Evolutionary conservation across 768 basidiomycete genomes (phyloP).

Genomic region (Suillus decipiens): DNA sequence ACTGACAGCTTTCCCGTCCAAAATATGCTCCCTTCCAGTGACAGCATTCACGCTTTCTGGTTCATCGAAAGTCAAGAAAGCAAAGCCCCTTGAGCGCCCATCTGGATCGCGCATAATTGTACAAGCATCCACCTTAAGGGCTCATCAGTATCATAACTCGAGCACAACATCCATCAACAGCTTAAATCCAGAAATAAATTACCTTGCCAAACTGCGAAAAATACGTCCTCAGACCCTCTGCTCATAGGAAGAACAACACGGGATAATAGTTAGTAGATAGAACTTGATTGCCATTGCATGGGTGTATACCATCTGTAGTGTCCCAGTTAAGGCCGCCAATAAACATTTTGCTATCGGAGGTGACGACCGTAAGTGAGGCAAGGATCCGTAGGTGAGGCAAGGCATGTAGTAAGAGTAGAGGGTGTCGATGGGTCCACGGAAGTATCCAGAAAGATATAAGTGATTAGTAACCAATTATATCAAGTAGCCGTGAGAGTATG

Average conservation of each 20-base stretch:
- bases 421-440: conserved; percentile 35
- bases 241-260: conserved; percentile 27
- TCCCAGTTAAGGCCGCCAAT: conserved; percentile 91
- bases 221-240: conserved; percentile 67
- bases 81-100: conserved; percentile 80
- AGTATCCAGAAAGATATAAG: conserved; percentile 38
- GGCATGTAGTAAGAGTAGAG: conserved; percentile 17
- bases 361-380: conserved; percentile 29
- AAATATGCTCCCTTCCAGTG: conserved; percentile 61
- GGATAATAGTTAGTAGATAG: conserved; percentile 28
- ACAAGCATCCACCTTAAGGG: conserved; percentile 66
- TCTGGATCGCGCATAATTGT: conserved; percentile 84
- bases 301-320: conserved; percentile 79
- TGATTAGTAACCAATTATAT: conserved; percentile 36
- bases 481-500: conserved; percentile 35
- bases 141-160: conserved; percentile 16
- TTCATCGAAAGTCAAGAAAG: conserved; percentile 81
- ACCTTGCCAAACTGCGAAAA: conserved; percentile 82
- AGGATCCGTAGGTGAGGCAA: conserved; percentile 26
- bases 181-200: conserved; percentile 19
- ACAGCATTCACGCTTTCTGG: conserved; percentile 63
- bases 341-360: conserved; percentile 78
- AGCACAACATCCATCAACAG: neutral
- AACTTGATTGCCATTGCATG: conserved; percentile 26
- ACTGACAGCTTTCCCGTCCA: conserved; percentile 79